Conservation (phyloP, 2,329 filamentous ascomycete species). For the Leptographium galeiforme region DNA sequence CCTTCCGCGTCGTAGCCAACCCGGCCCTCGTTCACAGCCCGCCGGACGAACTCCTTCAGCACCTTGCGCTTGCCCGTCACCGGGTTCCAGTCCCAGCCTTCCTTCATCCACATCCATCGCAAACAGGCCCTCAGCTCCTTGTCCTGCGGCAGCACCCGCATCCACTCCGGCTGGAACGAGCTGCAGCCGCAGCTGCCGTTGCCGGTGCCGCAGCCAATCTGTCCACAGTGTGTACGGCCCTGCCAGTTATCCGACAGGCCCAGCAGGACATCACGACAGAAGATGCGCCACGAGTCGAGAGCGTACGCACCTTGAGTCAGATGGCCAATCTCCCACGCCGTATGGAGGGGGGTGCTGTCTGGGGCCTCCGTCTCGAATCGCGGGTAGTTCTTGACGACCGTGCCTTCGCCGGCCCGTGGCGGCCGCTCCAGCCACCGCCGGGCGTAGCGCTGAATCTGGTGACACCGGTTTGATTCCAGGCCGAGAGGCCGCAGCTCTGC, state of each 20-base stretch:
- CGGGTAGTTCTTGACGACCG: conserved; percentile 35
- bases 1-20: conserved; percentile 42
- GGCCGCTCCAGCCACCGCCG: conserved; percentile 51
- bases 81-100: conserved; percentile 73
- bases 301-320: conserved; percentile 73
- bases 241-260: conserved; percentile 54
- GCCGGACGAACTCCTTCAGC: conserved; percentile 37
- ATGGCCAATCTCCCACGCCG: conserved; percentile 72
- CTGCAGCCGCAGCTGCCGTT: conserved; percentile 25
- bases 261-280: conserved; percentile 69
- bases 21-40: conserved; percentile 42
- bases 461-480: conserved; percentile 53
- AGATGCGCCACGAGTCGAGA: conserved; percentile 84
- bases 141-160: conserved; percentile 66
- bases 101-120: conserved; percentile 82
- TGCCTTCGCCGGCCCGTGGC: conserved; percentile 44
- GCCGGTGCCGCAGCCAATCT: background rate
- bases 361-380: conserved; percentile 15
- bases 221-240: conserved; percentile 25
- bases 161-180: conserved; percentile 77
- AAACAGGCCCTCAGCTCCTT: conserved; percentile 83
- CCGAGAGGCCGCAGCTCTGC: conserved; percentile 57
- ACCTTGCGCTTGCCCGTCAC: conserved; percentile 49
- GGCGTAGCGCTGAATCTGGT: conserved; percentile 57
- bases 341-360: conserved; percentile 14